These are phyloP conservation scores for Sporothrix brunneoviolacea DNA, from an alignment of 2,329 filamentous ascomycete genomes.

Conservation along the genomic window DNA sequence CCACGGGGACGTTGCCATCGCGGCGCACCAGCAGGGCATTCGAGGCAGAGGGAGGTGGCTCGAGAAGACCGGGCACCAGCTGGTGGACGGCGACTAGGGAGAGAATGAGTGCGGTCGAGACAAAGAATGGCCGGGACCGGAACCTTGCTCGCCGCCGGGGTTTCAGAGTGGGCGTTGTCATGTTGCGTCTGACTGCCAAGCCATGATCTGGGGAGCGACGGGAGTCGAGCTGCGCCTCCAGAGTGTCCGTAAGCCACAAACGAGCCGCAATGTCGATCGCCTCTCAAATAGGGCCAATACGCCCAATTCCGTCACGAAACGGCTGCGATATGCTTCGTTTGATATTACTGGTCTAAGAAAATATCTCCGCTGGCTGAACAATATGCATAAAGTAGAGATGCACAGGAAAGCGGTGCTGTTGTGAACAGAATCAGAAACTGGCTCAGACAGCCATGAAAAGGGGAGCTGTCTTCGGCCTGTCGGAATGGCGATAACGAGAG, in stretches of 20 bases:
- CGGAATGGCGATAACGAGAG: no score
- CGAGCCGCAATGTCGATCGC: no score
- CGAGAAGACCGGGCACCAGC: not conserved
- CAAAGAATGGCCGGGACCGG: slow-evolving; percentile 43
- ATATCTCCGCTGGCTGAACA: no score
- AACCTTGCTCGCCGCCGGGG: slow-evolving; percentile 29
- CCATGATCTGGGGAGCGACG: not conserved
- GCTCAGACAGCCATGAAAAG: no score
- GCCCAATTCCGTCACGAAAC: no score
- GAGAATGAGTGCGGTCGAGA: slow-evolving; percentile 38
- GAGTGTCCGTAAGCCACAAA: not conserved
- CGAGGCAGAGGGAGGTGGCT: not conserved
- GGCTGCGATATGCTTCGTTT: no score
- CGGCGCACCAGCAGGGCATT: slow-evolving; percentile 1
- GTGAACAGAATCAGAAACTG: no score
- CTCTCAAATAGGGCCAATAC: no score
- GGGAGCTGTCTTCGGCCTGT: no score
- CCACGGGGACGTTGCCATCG: slow-evolving; percentile 16
- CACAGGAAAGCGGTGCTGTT: no score
- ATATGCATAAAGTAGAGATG: no score
- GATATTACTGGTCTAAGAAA: no score
- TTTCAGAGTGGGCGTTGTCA: slow-evolving; percentile 21
- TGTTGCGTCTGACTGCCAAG: not conserved
- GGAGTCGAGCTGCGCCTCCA: not conserved
- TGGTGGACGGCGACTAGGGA: slow-evolving; percentile 37